These are phyloP conservation scores for Monosporascus cannonballus DNA, from an alignment of 2,329 filamentous ascomycete genomes.

Conservation along the genomic window DNA sequence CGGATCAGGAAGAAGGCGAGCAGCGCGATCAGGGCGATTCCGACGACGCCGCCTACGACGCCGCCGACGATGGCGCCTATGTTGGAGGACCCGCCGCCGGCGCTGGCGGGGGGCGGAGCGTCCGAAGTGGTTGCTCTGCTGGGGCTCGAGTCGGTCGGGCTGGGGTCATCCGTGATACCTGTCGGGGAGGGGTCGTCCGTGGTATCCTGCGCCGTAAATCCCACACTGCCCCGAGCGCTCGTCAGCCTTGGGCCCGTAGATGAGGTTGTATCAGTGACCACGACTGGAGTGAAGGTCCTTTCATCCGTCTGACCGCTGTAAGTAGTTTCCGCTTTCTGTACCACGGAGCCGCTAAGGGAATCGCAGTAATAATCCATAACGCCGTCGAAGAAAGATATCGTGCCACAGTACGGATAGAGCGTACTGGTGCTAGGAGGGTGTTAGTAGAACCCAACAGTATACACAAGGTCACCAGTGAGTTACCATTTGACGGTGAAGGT, in stretches of 20 bases:
- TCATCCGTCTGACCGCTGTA: constrained; percentile 31
- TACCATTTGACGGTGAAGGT: constrained; percentile 42
- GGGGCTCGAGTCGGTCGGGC: neutral
- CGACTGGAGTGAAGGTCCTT: constrained; percentile 21
- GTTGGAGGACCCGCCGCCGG: constrained; percentile 17
- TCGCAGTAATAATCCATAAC: constrained; percentile 41
- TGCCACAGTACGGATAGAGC: constrained; percentile 36
- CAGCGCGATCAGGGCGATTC: constrained; percentile 33
- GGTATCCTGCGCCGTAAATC: neutral
- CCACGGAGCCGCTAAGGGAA: constrained; percentile 23
- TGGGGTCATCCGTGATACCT: neutral
- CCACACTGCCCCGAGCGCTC: neutral
- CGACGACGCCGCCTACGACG: constrained; percentile 38
- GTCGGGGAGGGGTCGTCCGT: neutral
- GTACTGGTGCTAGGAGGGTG: constrained; percentile 28
- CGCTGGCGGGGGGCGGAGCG: constrained; percentile 13
- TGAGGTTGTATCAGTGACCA: constrained; percentile 4
- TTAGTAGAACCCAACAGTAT: constrained; percentile 7
- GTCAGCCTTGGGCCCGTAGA: constrained; percentile 5
- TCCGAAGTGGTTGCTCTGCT: constrained; percentile 1
- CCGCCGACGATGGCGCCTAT: constrained; percentile 41
- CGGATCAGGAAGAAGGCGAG: constrained; percentile 36
- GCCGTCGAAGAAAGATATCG: constrained; percentile 33
- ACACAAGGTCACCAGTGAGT: constrained; percentile 3
- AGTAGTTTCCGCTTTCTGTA: constrained; percentile 34